These are phyloP conservation scores for Lactarius tabidus DNA, from an alignment of 768 basidiomycete species.

Conservation along the genomic window DNA sequence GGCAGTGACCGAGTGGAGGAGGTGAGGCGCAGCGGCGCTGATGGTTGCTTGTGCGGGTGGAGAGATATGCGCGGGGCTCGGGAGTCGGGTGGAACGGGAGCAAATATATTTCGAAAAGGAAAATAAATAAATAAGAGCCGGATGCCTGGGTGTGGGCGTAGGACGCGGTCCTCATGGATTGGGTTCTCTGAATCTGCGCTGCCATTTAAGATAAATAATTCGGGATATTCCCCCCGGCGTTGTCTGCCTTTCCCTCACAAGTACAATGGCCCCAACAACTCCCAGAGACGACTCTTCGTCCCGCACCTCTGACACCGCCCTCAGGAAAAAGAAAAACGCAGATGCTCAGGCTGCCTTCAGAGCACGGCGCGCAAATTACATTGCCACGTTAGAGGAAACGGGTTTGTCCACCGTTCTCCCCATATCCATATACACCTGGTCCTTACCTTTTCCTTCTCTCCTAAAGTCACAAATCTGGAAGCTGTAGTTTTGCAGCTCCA, in stretches of 20 bases:
- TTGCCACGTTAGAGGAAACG: slow-evolving; percentile 83
- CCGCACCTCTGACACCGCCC: slow-evolving; percentile 60
- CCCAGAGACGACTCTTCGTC: slow-evolving; percentile 36
- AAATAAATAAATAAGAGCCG: slow-evolving; percentile 15
- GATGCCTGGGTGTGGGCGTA: neutral
- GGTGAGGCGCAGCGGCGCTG: slow-evolving; percentile 11
- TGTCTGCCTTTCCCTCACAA: slow-evolving; percentile 25
- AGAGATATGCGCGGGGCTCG: slow-evolving; percentile 9
- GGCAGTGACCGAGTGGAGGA: slow-evolving; percentile 14
- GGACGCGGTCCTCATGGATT: slow-evolving; percentile 57
- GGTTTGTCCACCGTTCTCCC: slow-evolving; percentile 32
- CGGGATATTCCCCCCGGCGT: slow-evolving; percentile 26
- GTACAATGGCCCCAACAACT: slow-evolving; percentile 32
- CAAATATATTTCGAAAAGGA: neutral
- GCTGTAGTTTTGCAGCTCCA: slow-evolving; percentile 82
- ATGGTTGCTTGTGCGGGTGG: neutral
- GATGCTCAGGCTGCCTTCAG: slow-evolving; percentile 86
- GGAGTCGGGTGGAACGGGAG: slow-evolving; percentile 1
- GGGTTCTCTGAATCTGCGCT: slow-evolving; percentile 59
- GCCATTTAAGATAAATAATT: slow-evolving; percentile 34
- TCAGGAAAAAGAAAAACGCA: slow-evolving; percentile 86
- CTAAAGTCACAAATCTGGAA: slow-evolving; percentile 73
- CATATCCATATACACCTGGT: slow-evolving; percentile 12
- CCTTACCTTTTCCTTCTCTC: slow-evolving; percentile 19
- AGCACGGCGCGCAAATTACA: slow-evolving; percentile 79